These are phyloP conservation scores for Colletotrichum tropicale DNA, from an alignment of 2,329 filamentous ascomycete species.

Conservation along the genomic window DNA sequence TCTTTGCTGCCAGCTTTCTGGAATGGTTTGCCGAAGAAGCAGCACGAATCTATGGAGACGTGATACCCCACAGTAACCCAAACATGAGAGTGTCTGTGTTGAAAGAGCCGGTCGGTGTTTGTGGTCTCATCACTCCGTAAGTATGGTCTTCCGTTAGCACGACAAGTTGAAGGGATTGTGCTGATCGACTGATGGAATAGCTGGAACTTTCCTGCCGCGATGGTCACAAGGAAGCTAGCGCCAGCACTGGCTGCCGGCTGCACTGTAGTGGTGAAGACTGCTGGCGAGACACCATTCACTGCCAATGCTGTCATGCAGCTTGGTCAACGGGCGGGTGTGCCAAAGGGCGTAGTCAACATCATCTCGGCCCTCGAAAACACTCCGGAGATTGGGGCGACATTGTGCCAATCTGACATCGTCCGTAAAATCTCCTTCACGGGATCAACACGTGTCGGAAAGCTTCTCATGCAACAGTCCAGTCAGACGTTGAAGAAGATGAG, in stretches of 20 bases:
- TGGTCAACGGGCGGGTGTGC: constrained; percentile 84
- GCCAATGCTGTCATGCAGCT: constrained; percentile 87
- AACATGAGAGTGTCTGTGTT: constrained; percentile 80
- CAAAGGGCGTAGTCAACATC: constrained; percentile 89
- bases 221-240: constrained; percentile 74
- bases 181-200: constrained; percentile 31
- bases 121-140: constrained; percentile 78
- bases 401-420: constrained; percentile 78
- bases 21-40: constrained; percentile 86
- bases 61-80: constrained; percentile 71
- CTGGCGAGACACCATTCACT: constrained; percentile 91
- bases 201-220: constrained; percentile 86
- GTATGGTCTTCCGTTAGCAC: constrained; percentile 35
- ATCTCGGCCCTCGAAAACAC: constrained; percentile 84
- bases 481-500: constrained; percentile 83
- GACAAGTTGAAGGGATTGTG: background rate
- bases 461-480: constrained; percentile 88
- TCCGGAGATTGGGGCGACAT: constrained; percentile 73
- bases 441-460: constrained; percentile 70
- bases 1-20: constrained; percentile 76
- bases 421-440: constrained; percentile 96
- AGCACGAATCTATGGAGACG: constrained; percentile 74
- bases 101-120: constrained; percentile 87
- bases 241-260: constrained; percentile 91
- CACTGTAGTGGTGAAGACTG: constrained; percentile 90